These are phyloP conservation scores for Toxicodendron radicans DNA, from an alignment of 345 rosid genomes.

Conservation along the genomic window DNA sequence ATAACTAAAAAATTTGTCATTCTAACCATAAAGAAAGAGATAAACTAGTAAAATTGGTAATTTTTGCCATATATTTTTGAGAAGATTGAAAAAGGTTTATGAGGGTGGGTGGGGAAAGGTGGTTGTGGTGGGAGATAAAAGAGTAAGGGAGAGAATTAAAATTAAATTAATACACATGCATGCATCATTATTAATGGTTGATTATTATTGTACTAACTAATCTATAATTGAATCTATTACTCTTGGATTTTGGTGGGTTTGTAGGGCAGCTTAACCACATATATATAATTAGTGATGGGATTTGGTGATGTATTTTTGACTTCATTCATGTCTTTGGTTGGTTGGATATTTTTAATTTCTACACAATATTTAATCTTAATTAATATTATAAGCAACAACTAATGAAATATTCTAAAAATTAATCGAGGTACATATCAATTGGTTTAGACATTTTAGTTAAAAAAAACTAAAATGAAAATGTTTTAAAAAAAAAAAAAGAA, in stretches of 20 bases:
- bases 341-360: not conserved
- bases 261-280: not conserved
- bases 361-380: too few species aligned
- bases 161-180: not conserved
- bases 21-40: too few species aligned
- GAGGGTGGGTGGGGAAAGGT: slow-evolving; percentile 7
- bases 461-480: too few species aligned
- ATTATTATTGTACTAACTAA: not conserved
- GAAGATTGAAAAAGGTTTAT: not conserved
- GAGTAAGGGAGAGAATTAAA: not conserved
- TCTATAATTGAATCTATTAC: not conserved
- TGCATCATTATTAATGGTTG: not conserved
- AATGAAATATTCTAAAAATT: too few species aligned
- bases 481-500: too few species aligned
- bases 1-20: too few species aligned
- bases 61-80: too few species aligned
- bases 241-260: slow-evolving; percentile 6
- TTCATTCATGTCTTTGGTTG: not conserved
- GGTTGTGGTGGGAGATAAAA: slow-evolving; percentile 9
- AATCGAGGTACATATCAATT: too few species aligned
- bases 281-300: not conserved
- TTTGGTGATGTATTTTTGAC: not conserved
- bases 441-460: too few species aligned
- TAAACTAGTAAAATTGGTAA: too few species aligned
- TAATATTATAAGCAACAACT: not conserved